phyloP scores from a whole-genome alignment of 2,329 filamentous ascomycete species.

The Lecanicillium sp. region DNA sequence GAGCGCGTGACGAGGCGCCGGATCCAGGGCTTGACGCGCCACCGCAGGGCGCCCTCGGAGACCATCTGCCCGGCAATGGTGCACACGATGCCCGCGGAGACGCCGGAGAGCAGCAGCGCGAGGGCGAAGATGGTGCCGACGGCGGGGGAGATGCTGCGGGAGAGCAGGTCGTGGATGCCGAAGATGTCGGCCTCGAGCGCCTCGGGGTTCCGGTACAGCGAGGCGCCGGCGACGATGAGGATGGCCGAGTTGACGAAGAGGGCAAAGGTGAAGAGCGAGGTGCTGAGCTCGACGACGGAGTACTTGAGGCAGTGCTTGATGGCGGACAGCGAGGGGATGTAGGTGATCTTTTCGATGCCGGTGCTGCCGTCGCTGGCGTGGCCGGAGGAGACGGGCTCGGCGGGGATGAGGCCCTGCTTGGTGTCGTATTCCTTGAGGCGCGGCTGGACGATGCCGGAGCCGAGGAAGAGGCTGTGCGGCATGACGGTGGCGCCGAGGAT shows the following conservation, averaged over 20 bases:
- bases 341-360: constrained; percentile 47
- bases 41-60: constrained; percentile 72
- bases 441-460: constrained; percentile 62
- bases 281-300: constrained; percentile 61
- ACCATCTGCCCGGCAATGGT: constrained; percentile 90
- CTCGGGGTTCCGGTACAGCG: constrained; percentile 57
- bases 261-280: constrained; percentile 76
- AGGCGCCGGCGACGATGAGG: constrained; percentile 73
- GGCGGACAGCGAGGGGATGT: constrained; percentile 65
- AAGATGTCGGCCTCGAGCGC: constrained; percentile 72
- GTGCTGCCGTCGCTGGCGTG: constrained; percentile 25
- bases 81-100: constrained; percentile 79
- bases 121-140: constrained; percentile 82
- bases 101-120: constrained; percentile 71
- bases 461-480: constrained; percentile 63
- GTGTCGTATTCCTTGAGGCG: constrained; percentile 59
- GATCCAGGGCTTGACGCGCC: constrained; percentile 70
- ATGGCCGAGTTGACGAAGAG: constrained; percentile 81
- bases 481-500: constrained; percentile 73
- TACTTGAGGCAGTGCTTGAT: constrained; percentile 69
- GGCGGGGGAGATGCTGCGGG: constrained; percentile 60
- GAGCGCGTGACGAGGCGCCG: constrained; percentile 70
- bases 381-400: constrained; percentile 23
- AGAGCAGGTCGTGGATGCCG: constrained; percentile 69
- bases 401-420: constrained; percentile 47